Conservation (phyloP, 768 basidiomycete genomes). For the Tulasnella sp. region DNA sequence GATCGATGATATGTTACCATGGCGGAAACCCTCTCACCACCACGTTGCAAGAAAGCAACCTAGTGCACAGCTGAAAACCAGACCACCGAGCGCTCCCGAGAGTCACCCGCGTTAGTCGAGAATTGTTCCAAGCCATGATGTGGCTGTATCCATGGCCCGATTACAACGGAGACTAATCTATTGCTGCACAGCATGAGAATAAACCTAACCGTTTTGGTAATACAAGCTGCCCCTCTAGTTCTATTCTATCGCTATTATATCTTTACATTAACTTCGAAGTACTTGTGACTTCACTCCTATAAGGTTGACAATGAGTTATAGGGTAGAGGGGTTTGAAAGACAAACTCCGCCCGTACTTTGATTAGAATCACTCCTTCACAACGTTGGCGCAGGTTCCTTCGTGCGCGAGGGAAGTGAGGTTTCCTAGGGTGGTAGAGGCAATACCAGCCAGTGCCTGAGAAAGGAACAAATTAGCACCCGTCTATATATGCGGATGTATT, state of each 20-base stretch:
- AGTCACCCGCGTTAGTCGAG: too few species aligned
- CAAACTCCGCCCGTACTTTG: neutral
- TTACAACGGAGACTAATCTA: neutral
- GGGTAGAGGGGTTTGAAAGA: neutral
- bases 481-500: neutral
- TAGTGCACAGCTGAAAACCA: too few species aligned
- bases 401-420: slow-evolving; percentile 13
- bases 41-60: neutral
- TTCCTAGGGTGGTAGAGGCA: slow-evolving; percentile 23
- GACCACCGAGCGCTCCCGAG: too few species aligned
- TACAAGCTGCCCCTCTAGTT: neutral
- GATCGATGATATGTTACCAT: neutral
- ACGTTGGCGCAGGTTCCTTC: slow-evolving; percentile 22
- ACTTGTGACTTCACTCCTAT: neutral
- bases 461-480: neutral
- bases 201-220: neutral
- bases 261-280: neutral
- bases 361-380: slow-evolving; percentile 12
- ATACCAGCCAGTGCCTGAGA: slow-evolving; percentile 22
- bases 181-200: neutral
- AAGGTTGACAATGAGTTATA: too few species aligned
- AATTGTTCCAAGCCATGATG: neutral
- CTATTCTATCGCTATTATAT: neutral
- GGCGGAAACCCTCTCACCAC: too few species aligned
- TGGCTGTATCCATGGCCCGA: neutral